Base-by-base conservation (phyloP, 441 rosid species). In the Euphorbia schlechtendalii region DNA sequence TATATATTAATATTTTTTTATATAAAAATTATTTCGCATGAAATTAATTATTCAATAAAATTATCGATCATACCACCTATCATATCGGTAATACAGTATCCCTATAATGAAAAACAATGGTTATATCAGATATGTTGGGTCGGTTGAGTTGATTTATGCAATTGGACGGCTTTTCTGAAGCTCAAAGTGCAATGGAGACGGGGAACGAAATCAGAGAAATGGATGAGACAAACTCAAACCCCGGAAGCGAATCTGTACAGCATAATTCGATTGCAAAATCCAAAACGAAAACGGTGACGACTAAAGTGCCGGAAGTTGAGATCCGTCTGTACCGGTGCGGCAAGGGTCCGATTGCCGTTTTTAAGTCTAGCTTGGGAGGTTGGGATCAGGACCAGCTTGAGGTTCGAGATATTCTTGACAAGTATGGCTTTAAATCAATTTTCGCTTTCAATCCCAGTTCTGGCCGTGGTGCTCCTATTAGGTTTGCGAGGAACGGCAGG, bases 301-400 rank as follows among this genome's bases (percentile, higher is more conserved):
- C 81, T 46, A 81, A 81, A 64, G 84, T 84, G 2, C 91, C 90
- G 64, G 92, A 85, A 66, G 83, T 84, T 14, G 96, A 93, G 91
- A 81, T 93, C 77, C 91, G 77, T 67, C 63, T 93, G 21, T 85
- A 84, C 70, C 74, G 82, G 69, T 63, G 54, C 55, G 96, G 95
- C n/a, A 81, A 81, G 69, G 96, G 97, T 51, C 97, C 97, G 74
- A 81, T 87, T 76, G 87, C 73, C 61, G 92, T 83, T 41, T 87
- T 88, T 80, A 90, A 82, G 80, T 73, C 91, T 55, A 75, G 66
- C 66, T 78, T 88, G 67, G 89, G 86, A 36, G 97, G 96, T 12
- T 93, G 86, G 84, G 96, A 84, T 64, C 92, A 83, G 81, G 81
- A 90, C 77, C 91, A 90, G 84, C 83, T 93, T 61, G 97, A 90